Base-by-base conservation (phyloP, 2,329 filamentous ascomycete species). In the Cordyceps cicadae region DNA sequence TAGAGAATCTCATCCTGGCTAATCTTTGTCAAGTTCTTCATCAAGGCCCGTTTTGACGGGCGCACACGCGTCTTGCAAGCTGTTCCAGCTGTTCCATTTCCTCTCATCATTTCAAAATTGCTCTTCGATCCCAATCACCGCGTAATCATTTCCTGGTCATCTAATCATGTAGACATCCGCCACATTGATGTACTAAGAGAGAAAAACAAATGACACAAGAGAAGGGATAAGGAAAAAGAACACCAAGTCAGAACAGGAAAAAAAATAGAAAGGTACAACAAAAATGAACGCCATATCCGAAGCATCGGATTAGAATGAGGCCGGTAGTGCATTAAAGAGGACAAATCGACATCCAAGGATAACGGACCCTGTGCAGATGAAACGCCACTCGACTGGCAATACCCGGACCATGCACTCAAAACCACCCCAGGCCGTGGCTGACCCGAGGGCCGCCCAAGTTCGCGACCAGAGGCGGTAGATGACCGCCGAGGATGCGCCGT, bases 391-490 rank as follows among this genome's bases (percentile, higher is more conserved):
- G n/a, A 41, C n/a, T 5, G 32, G 24, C 34, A 56, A 45, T 15
- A 45, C 4, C 8, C 29, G 1, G 6, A 0, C n/a, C 32, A 52
- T 29, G 29, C 9, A 52, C 17, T 51, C 6, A 61, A 34, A 61
- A 61, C 59, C 59, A 61, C 26, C 53, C 59, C 26, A 61, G 37
- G 11, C 52, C 53, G 12, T 55, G 59, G 6, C 59, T 55, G 5
- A 49, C 8, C 2, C 52, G 45, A 5, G 59, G 59, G 7, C 59
- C 59, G 29, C 41, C 24, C 1, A 43, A 7, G 48, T 54, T 54
- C 2, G 59, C 34, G 32, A 26, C 24, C n/a, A 61, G 26, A 17
- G 59, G 52, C 24, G 59, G 59, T 37, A 56, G 15, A 3, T 50
- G 29, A 9, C 59, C 59, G 17, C 59, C 52, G 2, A 54, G 37